Evolutionary conservation across 2,329 filamentous ascomycete genomes (phyloP).

Genomic region (Pyrenophora seminiperda): DNA sequence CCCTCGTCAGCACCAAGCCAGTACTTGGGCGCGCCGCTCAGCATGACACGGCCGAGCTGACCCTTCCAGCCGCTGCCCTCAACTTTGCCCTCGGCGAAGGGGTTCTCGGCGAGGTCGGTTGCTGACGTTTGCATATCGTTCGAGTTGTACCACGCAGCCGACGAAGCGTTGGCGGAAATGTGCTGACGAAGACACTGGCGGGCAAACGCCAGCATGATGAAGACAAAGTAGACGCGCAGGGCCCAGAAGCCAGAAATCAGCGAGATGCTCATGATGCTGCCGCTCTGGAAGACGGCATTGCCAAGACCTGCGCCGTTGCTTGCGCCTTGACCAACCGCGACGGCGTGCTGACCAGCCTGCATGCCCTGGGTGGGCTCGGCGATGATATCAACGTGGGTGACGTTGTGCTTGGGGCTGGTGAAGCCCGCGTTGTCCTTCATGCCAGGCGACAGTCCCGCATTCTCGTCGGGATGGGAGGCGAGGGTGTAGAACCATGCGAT

Average conservation of each 20-base stretch:
- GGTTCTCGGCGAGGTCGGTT: constrained; percentile 62
- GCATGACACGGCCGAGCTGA: constrained; percentile 77
- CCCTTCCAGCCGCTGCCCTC: constrained; percentile 81
- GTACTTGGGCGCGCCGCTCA: constrained; percentile 73
- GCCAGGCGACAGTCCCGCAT: constrained; percentile 53
- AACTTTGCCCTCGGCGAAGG: constrained; percentile 72
- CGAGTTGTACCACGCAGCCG: constrained; percentile 49
- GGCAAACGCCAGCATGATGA: constrained; percentile 83
- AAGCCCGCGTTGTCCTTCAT: constrained; percentile 69
- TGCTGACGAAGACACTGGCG: constrained; percentile 75
- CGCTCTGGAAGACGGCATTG: constrained; percentile 68
- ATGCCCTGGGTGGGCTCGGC: constrained; percentile 54
- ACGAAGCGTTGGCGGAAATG: constrained; percentile 55
- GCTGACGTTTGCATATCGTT: constrained; percentile 48
- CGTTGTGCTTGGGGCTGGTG: constrained; percentile 66
- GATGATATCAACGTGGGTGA: constrained; percentile 61
- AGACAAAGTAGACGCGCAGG: constrained; percentile 79
- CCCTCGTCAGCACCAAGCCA: constrained; percentile 75
- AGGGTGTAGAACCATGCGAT: constrained; percentile 85
- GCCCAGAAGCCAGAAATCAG: constrained; percentile 76
- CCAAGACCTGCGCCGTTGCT: constrained; percentile 57
- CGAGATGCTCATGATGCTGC: constrained; percentile 75
- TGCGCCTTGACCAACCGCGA: constrained; percentile 53
- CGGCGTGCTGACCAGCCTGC: constrained; percentile 57
- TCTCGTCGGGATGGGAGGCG: constrained; percentile 58